phyloP scores from a whole-genome alignment of 306 rosid genomes.

The Hylodesmum podocarpum region DNA sequence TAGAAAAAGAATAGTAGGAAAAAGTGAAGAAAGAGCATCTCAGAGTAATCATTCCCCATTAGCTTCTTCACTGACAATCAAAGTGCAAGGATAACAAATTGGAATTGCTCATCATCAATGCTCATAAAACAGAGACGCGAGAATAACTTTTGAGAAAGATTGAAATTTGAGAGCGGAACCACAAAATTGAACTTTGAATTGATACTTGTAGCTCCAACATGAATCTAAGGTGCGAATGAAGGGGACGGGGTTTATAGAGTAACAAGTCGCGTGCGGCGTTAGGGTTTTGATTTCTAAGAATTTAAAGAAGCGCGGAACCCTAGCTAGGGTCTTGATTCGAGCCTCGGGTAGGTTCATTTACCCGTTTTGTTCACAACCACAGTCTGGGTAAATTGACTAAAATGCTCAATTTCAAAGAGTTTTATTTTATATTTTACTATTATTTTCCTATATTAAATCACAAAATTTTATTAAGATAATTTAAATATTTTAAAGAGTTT shows the following conservation, averaged over 20 bases:
- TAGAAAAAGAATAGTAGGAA: background rate
- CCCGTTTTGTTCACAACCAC: background rate
- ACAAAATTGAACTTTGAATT: background rate
- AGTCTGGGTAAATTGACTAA: too few relatives aligned
- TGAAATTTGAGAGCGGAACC: background rate
- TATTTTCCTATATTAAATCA: too few relatives aligned
- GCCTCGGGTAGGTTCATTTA: background rate
- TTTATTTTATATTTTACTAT: too few relatives aligned
- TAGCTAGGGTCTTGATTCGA: conserved; percentile 12
- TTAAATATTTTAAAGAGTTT: too few relatives aligned
- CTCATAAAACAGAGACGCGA: background rate
- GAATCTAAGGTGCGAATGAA: background rate
- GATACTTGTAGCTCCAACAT: background rate
- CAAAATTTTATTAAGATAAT: too few relatives aligned
- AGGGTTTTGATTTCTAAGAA: background rate
- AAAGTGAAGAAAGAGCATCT: conserved; percentile 41
- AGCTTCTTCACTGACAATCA: conserved; percentile 70
- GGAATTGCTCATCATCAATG: conserved; percentile 41
- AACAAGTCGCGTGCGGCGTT: background rate
- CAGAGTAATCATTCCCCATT: conserved; percentile 63
- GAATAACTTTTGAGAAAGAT: background rate
- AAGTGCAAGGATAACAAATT: conserved; percentile 72
- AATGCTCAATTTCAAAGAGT: too few relatives aligned
- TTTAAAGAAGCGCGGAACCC: conserved; percentile 23
- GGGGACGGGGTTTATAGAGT: background rate